Conservation (phyloP, 768 basidiomycete species). For the Rubroboletus satanas region DNA sequence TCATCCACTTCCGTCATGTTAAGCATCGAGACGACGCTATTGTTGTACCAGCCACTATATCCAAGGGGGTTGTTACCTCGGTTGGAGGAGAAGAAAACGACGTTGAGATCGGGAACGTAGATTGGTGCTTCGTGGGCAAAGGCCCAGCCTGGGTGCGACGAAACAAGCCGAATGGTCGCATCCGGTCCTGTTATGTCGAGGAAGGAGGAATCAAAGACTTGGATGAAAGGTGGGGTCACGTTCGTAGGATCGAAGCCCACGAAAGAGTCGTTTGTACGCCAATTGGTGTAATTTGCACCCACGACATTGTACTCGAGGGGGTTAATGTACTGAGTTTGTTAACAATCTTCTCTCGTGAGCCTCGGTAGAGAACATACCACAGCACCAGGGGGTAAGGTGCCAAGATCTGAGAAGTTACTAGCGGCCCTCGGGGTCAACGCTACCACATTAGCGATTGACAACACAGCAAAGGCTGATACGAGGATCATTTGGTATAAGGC, state of each 20-base stretch:
- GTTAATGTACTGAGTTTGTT: neutral
- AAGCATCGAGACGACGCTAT: neutral
- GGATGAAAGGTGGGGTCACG: neutral
- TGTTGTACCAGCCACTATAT: no score
- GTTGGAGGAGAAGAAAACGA: no score
- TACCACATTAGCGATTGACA: neutral
- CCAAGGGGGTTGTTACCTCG: no score
- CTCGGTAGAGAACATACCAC: neutral
- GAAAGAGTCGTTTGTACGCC: neutral
- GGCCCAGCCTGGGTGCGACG: no score
- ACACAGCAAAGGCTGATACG: neutral
- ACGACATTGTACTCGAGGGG: neutral
- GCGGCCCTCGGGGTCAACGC: neutral
- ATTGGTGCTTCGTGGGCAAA: no score
- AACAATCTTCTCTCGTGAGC: neutral
- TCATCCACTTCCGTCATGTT: neutral
- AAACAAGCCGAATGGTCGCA: no score
- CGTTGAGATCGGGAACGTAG: no score
- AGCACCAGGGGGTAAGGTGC: neutral
- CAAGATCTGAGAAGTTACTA: neutral
- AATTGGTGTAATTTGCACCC: neutral
- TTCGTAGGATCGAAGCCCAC: neutral
- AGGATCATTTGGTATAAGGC: neutral
- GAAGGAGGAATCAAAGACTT: neutral
- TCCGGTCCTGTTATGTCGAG: neutral